Base-by-base conservation (phyloP, 345 rosid species). In the Isatis tinctoria region DNA sequence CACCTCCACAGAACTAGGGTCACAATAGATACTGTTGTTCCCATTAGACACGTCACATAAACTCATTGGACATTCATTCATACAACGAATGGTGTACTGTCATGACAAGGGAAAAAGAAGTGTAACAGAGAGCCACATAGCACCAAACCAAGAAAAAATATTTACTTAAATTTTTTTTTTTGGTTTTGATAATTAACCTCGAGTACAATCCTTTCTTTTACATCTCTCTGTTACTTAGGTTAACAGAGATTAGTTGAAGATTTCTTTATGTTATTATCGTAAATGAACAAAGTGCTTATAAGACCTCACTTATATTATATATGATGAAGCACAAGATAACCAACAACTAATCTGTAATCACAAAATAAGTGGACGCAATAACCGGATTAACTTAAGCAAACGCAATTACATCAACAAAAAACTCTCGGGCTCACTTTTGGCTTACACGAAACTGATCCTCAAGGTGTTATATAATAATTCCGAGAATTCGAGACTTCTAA, bases 361-460 rank as follows among this genome's bases (percentile, higher is more conserved):
- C 2, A 9, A 48, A 4, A 48, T 18, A 18, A 20, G 13, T 48
- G 10, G 22, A 45, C 22, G 24, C 24, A n/a, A n/a, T n/a, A n/a
- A n/a, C n/a, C n/a, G n/a, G n/a, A n/a, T n/a, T n/a, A n/a, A n/a
- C n/a, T n/a, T n/a, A n/a, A n/a, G n/a, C n/a, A 22, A 22, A 22
- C 24, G 24, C 10, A 8, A 14, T 52, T 32, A 16, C 13, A 32
- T 32, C 4, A 35, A 43, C 35, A 8, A 57, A 5, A 30, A 8
- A 24, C 43, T 58, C 63, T 58, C 40, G 8, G 10, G 12, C 4
- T 49, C 30, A 22, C 40, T 66, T 18, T 9, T 44, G 74, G 45
- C 74, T 60, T 24, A 71, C 16, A 37, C 1, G 68, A 71, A 71
- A 71, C 51, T 71, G 41, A 48, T 71, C 68, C 67, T 59, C 67